These are phyloP conservation scores for Backusella morwellensis DNA, from an alignment of 192 early-diverging fungal species.

Conservation along the genomic window DNA sequence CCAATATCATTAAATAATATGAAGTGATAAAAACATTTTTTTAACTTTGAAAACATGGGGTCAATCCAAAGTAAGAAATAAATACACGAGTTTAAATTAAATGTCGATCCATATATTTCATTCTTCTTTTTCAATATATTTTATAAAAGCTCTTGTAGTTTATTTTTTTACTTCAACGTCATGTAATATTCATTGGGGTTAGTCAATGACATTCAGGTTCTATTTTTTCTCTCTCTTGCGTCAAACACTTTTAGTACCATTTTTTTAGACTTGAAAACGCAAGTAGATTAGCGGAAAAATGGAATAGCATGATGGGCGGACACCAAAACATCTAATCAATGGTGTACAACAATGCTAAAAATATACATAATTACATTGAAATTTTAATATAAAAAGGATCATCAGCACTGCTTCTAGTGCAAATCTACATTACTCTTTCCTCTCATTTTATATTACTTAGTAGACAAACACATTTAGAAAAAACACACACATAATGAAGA, in stretches of 20 bases:
- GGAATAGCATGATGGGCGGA: not conserved
- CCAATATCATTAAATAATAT: not conserved
- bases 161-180: not conserved
- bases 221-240: not conserved
- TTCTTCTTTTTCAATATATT: not conserved
- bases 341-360: conserved; percentile 2
- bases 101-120: not conserved
- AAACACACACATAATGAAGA: not conserved
- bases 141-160: not conserved
- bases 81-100: not conserved
- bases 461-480: not conserved
- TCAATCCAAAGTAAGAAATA: not conserved
- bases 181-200: not conserved
- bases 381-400: not conserved
- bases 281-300: not conserved
- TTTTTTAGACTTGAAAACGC: not conserved
- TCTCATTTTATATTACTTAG: not conserved
- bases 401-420: not conserved
- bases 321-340: not conserved
- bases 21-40: not conserved
- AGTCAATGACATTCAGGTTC: not conserved
- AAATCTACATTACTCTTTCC: not conserved
- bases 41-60: not conserved
- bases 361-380: not conserved
- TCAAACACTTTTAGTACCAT: not conserved